phyloP scores from a whole-genome alignment of 306 rosid species.

The Begonia loranthoides region DNA sequence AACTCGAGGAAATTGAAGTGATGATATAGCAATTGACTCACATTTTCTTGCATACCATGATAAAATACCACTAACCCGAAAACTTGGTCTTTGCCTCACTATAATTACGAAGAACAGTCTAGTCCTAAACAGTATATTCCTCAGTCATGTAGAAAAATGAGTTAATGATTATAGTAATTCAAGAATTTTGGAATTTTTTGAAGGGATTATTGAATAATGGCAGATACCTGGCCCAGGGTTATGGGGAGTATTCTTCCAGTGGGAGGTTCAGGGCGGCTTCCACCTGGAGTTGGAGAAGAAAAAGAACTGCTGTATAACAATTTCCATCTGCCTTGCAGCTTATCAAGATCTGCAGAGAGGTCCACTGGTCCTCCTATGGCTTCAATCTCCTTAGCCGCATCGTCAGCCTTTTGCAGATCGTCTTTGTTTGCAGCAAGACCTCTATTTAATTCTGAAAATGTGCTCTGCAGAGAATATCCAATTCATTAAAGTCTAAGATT shows the following conservation, averaged over 20 bases:
- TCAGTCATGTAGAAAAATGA: too few relatives aligned
- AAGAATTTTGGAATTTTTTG: too few relatives aligned
- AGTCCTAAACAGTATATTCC: too few relatives aligned
- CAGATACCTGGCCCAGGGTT: constrained; percentile 80
- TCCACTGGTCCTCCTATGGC: constrained; percentile 60
- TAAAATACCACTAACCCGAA: too few relatives aligned
- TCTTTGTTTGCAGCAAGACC: constrained; percentile 82
- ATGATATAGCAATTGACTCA: too few relatives aligned
- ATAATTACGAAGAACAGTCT: too few relatives aligned
- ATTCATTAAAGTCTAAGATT: too few relatives aligned
- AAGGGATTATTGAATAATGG: background rate
- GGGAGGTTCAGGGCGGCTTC: constrained; percentile 95
- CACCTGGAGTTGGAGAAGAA: constrained; percentile 78
- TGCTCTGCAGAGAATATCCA: constrained; percentile 35
- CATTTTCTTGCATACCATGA: too few relatives aligned
- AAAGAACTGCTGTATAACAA: constrained; percentile 82
- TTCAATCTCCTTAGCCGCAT: constrained; percentile 80
- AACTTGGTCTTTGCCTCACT: too few relatives aligned
- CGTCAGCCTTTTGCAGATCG: constrained; percentile 69
- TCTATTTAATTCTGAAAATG: constrained; percentile 82
- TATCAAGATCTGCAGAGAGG: constrained; percentile 48
- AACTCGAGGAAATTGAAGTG: too few relatives aligned
- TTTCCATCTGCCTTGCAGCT: constrained; percentile 93
- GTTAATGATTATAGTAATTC: too few relatives aligned
- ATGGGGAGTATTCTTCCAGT: constrained; percentile 75